Percentiles rank a stretch among this genome's conserved stretches.
Evolutionary conservation across 1,139 yeast genomes (phyloP).

Genomic region (Sugiyamaella grinbergsii): DNA sequence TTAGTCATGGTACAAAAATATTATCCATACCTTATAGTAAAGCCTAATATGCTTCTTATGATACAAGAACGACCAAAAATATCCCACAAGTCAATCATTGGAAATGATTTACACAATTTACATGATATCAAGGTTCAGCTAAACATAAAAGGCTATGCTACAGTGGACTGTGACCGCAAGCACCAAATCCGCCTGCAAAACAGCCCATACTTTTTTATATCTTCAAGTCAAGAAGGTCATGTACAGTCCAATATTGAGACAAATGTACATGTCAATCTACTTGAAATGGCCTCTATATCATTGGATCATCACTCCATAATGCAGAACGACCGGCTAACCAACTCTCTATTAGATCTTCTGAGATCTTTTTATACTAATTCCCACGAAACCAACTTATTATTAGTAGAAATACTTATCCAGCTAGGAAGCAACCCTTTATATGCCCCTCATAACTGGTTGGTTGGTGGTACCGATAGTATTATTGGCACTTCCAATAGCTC

Average conservation of each 20-base stretch:
- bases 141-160: neutral
- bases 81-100: conserved; percentile 4
- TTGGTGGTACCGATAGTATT: conserved; percentile 13
- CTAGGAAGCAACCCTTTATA: conserved; percentile 32
- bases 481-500: neutral
- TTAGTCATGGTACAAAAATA: conserved; percentile 34
- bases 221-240: neutral
- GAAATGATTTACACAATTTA: conserved; percentile 3
- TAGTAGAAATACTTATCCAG: conserved; percentile 35
- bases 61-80: neutral
- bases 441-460: conserved; percentile 32
- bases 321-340: conserved; percentile 30
- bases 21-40: conserved; percentile 33
- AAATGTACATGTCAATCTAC: neutral
- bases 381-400: conserved; percentile 33
- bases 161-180: conserved; percentile 4
- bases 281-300: conserved; percentile 1
- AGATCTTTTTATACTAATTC: conserved; percentile 33
- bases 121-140: conserved; percentile 12
- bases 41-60: conserved; percentile 22
- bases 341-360: conserved; percentile 26
- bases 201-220: neutral
- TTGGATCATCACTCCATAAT: conserved; percentile 25
- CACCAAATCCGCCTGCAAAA: neutral
- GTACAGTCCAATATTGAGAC: neutral